phyloP scores from a whole-genome alignment of 108 stramenopile genomes.

The Pinguiococcus pyrenoidosus region DNA sequence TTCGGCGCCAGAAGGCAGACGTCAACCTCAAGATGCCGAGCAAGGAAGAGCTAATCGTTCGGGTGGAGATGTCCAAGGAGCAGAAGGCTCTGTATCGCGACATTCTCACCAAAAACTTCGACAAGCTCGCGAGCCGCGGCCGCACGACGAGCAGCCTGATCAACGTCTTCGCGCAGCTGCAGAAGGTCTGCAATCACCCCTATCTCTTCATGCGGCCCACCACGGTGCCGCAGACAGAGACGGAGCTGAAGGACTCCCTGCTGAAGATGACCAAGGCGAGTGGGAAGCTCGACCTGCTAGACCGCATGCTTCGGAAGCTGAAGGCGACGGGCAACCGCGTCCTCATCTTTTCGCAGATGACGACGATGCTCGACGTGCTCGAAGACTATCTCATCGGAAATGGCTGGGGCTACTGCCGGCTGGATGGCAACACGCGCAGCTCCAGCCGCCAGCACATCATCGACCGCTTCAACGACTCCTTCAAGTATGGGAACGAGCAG shows the following conservation, averaged over 20 bases:
- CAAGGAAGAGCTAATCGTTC: constrained; percentile 18
- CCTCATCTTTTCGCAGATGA: constrained; percentile 57
- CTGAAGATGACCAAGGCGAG: not conserved
- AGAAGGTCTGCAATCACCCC: constrained; percentile 81
- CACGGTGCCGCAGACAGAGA: too few species aligned
- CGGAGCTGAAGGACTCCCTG: too few species aligned
- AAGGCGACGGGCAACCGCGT: constrained; percentile 71
- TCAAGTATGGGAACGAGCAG: constrained; percentile 35
- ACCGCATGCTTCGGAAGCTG: constrained; percentile 72
- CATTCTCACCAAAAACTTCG: not conserved
- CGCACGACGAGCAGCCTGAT: constrained; percentile 54
- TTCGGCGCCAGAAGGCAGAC: constrained; percentile 1
- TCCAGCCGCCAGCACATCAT: constrained; percentile 81
- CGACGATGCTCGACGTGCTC: constrained; percentile 21
- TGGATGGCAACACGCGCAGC: constrained; percentile 75
- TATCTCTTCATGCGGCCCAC: constrained; percentile 58
- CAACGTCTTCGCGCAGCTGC: constrained; percentile 80
- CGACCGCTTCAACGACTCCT: constrained; percentile 77
- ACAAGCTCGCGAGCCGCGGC: constrained; percentile 11
- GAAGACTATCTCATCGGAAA: constrained; percentile 65
- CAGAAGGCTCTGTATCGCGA: not conserved
- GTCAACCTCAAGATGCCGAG: constrained; percentile 17
- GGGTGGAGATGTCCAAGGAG: constrained; percentile 10
- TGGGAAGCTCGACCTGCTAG: constrained; percentile 66
- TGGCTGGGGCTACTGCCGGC: constrained; percentile 62